These are phyloP conservation scores for Cochlearia excelsa DNA, from an alignment of 345 rosid species.

Conservation along the genomic window DNA sequence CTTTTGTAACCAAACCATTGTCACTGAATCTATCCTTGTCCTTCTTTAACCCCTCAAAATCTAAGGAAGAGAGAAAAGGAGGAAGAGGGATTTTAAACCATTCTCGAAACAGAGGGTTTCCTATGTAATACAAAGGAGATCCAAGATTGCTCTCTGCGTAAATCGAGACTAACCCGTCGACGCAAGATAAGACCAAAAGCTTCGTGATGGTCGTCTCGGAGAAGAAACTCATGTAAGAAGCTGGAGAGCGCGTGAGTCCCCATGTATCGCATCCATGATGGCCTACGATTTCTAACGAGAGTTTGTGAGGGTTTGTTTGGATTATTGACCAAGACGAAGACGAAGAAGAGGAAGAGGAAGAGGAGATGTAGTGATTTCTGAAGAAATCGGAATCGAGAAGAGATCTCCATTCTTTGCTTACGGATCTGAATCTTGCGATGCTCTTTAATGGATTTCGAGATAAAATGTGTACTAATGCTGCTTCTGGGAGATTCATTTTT, in stretches of 20 bases:
- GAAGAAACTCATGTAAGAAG: constrained; percentile 9
- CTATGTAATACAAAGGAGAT: constrained; percentile 13
- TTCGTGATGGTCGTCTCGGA: neutral
- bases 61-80: neutral
- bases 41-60: neutral
- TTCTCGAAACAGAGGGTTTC: constrained; percentile 16
- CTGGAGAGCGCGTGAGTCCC: constrained; percentile 13
- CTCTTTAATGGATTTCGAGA: constrained; percentile 6
- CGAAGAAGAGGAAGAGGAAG: constrained; percentile 7
- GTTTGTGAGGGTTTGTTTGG: constrained; percentile 13
- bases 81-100: constrained; percentile 23
- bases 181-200: constrained; percentile 9
- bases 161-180: constrained; percentile 18
- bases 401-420: constrained; percentile 17
- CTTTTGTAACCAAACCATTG: constrained; percentile 20
- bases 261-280: constrained; percentile 17
- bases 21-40: neutral
- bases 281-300: constrained; percentile 16
- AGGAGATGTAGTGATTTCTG: constrained; percentile 10
- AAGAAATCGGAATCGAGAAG: constrained; percentile 20
- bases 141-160: neutral
- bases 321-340: constrained; percentile 21
- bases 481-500: constrained; percentile 9
- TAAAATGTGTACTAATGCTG: neutral
- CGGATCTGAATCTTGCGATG: constrained; percentile 17